Evolutionary conservation across 179 eudicot species (phyloP).

Genomic region (Patellifolia procumbens): DNA sequence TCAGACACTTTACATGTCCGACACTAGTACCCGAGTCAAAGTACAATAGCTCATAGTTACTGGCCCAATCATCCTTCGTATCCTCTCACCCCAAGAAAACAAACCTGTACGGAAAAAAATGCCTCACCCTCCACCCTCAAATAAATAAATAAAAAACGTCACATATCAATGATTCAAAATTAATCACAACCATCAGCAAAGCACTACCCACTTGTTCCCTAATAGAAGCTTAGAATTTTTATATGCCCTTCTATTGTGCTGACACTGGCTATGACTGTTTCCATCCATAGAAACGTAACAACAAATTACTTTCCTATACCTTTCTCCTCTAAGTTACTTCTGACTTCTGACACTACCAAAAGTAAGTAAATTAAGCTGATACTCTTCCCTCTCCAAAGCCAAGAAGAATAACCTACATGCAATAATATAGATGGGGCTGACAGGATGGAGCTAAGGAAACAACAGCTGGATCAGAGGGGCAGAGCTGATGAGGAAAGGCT

Average conservation of each 20-base stretch:
- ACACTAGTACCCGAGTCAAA: no score
- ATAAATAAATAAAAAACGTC: neutral
- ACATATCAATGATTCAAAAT: neutral
- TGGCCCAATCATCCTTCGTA: neutral
- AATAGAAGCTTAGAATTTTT: neutral
- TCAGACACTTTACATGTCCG: no score
- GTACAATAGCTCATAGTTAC: neutral
- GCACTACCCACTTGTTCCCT: neutral
- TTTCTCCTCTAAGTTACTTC: neutral
- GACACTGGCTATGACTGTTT: neutral
- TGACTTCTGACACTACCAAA: neutral
- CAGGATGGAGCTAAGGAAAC: neutral
- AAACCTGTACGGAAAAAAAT: neutral
- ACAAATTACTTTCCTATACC: neutral
- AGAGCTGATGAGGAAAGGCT: neutral
- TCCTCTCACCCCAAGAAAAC: slow-evolving; percentile 3
- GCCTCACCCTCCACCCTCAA: neutral
- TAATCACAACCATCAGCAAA: neutral
- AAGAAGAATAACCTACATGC: neutral
- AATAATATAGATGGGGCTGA: neutral
- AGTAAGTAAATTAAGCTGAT: neutral
- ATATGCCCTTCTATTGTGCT: neutral
- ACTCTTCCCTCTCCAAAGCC: neutral
- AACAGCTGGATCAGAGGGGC: neutral
- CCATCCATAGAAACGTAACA: neutral